phyloP scores from a whole-genome alignment of 1,284 basidiomycete species.

The Papiliotrema laurentii region DNA sequence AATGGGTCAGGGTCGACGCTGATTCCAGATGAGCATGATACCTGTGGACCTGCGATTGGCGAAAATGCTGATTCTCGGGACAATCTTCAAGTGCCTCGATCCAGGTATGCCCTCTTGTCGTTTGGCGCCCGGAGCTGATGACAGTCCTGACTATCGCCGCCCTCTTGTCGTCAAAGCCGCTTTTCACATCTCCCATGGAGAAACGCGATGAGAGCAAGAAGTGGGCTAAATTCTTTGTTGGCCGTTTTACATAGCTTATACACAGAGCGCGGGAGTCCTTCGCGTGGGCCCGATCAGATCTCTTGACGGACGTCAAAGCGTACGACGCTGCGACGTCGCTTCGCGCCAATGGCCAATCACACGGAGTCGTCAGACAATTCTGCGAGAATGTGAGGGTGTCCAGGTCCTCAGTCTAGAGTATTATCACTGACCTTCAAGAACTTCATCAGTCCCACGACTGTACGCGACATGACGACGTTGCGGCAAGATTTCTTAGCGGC shows the following conservation, averaged over 20 bases:
- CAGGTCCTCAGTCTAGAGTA: neutral
- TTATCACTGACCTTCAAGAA: conserved; percentile 53
- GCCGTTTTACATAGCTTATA: too few species aligned
- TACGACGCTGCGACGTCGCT: conserved; percentile 64
- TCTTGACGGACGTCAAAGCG: conserved; percentile 74
- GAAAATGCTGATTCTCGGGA: conserved; percentile 85
- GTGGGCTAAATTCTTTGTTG: conserved; percentile 47
- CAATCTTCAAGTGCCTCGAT: conserved; percentile 73
- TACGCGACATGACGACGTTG: conserved; percentile 77
- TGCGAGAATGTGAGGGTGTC: conserved; percentile 63
- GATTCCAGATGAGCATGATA: conserved; percentile 61
- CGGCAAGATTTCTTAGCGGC: conserved; percentile 72
- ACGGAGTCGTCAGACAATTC: conserved; percentile 57
- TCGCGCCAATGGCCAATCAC: conserved; percentile 54
- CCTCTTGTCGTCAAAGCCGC: conserved; percentile 77
- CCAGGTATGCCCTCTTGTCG: conserved; percentile 22
- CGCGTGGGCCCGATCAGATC: conserved; percentile 70
- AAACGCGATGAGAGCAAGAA: conserved; percentile 71
- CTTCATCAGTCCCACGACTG: conserved; percentile 69
- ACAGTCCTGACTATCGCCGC: conserved; percentile 71
- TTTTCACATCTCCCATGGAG: conserved; percentile 77
- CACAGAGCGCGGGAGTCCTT: conserved; percentile 67
- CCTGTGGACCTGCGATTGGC: conserved; percentile 85
- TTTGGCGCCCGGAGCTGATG: neutral
- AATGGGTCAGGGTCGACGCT: neutral